phyloP scores from a whole-genome alignment of 2,329 filamentous ascomycete genomes.

The Ascocoryne sarcoides region DNA sequence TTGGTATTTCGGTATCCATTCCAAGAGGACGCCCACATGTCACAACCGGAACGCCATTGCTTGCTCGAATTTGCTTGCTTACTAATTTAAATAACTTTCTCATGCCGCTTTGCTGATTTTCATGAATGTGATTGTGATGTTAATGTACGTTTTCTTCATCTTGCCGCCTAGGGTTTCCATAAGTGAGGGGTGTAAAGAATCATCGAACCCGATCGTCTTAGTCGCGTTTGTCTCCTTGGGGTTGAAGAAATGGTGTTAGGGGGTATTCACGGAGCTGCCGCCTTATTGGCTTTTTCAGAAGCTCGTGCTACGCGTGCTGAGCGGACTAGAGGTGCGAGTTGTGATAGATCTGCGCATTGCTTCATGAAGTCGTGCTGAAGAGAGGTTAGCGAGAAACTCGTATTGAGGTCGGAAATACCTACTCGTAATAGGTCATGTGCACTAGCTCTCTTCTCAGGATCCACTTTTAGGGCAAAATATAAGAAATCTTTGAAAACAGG shows the following conservation, averaged over 20 bases:
- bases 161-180: not conserved
- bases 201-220: not conserved
- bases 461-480: slow-evolving; percentile 87
- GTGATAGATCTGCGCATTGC: slow-evolving; percentile 61
- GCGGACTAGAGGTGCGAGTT: slow-evolving; percentile 77
- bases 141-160: not conserved
- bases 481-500: slow-evolving; percentile 84
- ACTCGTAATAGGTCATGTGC: slow-evolving; percentile 90
- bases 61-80: not conserved
- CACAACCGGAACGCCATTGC: not conserved
- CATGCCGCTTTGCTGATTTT: no score
- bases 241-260: no score
- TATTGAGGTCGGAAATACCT: slow-evolving; percentile 34
- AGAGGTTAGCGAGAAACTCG: slow-evolving; percentile 16
- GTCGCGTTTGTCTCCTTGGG: no score
- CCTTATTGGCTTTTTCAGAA: slow-evolving; percentile 73
- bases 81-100: not conserved
- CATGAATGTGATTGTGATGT: not conserved
- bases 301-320: slow-evolving; percentile 78
- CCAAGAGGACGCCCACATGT: not conserved
- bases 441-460: slow-evolving; percentile 92
- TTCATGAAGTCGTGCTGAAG: slow-evolving; percentile 72
- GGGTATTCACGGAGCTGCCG: slow-evolving; percentile 14
- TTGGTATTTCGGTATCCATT: no score
- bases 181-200: not conserved